Evolutionary conservation across 306 rosid genomes (phyloP).

Genomic region (Spatholobus suberectus): DNA sequence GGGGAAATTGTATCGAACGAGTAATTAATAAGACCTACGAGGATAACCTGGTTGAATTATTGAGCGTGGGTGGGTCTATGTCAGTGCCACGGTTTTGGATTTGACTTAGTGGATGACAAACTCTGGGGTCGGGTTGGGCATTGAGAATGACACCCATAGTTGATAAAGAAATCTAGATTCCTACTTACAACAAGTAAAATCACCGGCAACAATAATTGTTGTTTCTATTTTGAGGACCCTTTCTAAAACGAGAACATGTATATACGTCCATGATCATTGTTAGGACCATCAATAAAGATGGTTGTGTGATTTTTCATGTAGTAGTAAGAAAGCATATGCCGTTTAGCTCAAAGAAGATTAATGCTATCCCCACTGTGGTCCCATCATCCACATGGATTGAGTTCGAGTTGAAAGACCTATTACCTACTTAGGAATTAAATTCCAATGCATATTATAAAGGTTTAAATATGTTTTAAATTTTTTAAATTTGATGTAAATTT

Average conservation of each 20-base stretch:
- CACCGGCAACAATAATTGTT: conserved; percentile 46
- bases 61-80: conserved; percentile 41
- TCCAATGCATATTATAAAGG: too few species aligned
- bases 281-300: conserved; percentile 31
- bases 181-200: conserved; percentile 29
- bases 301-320: conserved; percentile 19
- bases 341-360: neutral
- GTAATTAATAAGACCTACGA: neutral
- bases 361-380: conserved; percentile 8
- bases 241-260: neutral
- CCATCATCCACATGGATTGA: conserved; percentile 42
- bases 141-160: conserved; percentile 31
- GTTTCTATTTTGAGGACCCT: conserved; percentile 25
- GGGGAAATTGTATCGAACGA: neutral
- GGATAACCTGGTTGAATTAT: conserved; percentile 44
- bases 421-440: neutral
- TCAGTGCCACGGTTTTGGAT: conserved; percentile 48
- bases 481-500: too few species aligned
- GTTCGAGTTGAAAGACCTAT: conserved; percentile 9
- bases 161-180: conserved; percentile 42
- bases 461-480: too few species aligned
- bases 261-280: neutral
- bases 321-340: neutral
- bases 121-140: conserved; percentile 36
- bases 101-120: conserved; percentile 12